phyloP scores from a whole-genome alignment of 441 rosid genomes.

The Adansonia rubrostipa region DNA sequence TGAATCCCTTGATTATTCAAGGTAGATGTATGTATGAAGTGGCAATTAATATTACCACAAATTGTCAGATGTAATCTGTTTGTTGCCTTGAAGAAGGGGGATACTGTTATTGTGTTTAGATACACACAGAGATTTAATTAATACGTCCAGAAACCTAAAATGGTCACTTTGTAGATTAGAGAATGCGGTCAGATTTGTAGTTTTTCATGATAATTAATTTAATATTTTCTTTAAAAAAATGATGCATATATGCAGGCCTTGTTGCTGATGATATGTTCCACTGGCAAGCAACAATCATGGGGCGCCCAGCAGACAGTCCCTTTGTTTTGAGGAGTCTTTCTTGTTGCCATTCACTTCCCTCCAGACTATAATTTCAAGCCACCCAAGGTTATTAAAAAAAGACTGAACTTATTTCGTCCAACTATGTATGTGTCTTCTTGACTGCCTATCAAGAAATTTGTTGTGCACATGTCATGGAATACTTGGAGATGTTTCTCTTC shows the following conservation, averaged over 20 bases:
- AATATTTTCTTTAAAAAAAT: not conserved
- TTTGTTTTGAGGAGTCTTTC: constrained; percentile 87
- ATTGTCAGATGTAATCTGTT: not conserved
- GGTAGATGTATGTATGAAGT: not conserved
- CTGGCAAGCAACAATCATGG: constrained; percentile 95
- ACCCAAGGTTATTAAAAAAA: constrained; percentile 54
- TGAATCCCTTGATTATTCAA: not conserved
- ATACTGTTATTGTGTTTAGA: not conserved
- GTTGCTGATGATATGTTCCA: constrained; percentile 92
- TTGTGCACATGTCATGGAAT: not conserved
- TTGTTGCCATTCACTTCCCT: constrained; percentile 87
- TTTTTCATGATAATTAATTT: not conserved
- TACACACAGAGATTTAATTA: not conserved
- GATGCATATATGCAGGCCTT: constrained; percentile 57
- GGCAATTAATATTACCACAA: not conserved
- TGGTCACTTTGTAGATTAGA: not conserved
- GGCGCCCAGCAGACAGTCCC: constrained; percentile 81
- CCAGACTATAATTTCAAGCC: constrained; percentile 94
- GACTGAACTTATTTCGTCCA: not conserved
- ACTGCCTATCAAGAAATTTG: too few species aligned
- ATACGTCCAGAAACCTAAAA: not conserved
- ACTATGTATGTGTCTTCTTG: constrained; percentile 4
- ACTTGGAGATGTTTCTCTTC: not conserved
- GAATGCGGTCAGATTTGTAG: too few species aligned
- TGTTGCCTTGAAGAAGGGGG: not conserved